Conservation (phyloP, 192 early-diverging fungal species). For the Paraglomus occultum region DNA sequence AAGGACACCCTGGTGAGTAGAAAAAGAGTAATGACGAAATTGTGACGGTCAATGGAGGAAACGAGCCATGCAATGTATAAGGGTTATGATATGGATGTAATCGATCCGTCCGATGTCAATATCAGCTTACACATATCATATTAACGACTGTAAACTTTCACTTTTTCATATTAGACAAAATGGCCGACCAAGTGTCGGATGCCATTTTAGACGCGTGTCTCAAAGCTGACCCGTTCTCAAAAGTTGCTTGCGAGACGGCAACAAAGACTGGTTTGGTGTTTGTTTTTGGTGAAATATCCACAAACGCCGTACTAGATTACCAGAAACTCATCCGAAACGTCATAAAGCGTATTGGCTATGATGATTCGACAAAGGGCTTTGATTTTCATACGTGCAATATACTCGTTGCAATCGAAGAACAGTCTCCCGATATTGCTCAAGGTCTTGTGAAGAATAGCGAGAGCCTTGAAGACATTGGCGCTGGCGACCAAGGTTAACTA, state of each 20-base stretch:
- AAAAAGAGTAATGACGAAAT: slow-evolving; percentile 3
- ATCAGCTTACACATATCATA: neutral
- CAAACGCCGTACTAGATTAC: slow-evolving; percentile 97
- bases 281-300: slow-evolving; percentile 99
- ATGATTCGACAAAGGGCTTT: slow-evolving; percentile 98
- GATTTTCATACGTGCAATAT: slow-evolving; percentile 99
- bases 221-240: slow-evolving; percentile 91
- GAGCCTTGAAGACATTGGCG: slow-evolving; percentile 95
- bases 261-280: slow-evolving; percentile 99
- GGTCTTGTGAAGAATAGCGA: slow-evolving; percentile 92
- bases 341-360: slow-evolving; percentile 99
- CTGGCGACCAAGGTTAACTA: slow-evolving; percentile 90
- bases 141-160: neutral
- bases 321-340: slow-evolving; percentile 99
- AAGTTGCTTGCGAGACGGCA: slow-evolving; percentile 99
- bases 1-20: slow-evolving; percentile 91
- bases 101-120: neutral
- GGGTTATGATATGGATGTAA: neutral
- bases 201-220: slow-evolving; percentile 98
- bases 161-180: slow-evolving; percentile 75
- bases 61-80: neutral
- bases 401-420: slow-evolving; percentile 99
- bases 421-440: slow-evolving; percentile 99
- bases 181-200: slow-evolving; percentile 99
- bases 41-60: neutral